These are phyloP conservation scores for Metschnikowia amazonensis DNA, from an alignment of 805 yeast genomes.

Conservation along the genomic window DNA sequence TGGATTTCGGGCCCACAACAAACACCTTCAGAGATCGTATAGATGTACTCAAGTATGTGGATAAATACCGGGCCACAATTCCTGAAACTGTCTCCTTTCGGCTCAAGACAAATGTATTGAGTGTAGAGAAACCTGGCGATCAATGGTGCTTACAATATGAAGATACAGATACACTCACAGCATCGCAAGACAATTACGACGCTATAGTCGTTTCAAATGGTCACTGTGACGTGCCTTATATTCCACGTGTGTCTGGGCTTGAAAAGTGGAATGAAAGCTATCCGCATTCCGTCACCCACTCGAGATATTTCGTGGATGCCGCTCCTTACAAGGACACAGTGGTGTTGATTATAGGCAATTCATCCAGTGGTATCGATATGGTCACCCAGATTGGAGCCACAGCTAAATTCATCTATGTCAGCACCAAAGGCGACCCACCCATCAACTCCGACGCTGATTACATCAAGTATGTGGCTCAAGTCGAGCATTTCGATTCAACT, in stretches of 20 bases:
- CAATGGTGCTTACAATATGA: constrained; percentile 12
- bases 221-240: constrained; percentile 33
- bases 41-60: constrained; percentile 61
- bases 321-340: constrained; percentile 33
- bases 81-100: constrained; percentile 30
- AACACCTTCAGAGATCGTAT: constrained; percentile 56
- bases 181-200: constrained; percentile 27
- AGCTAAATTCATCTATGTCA: constrained; percentile 17
- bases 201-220: constrained; percentile 40
- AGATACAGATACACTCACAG: constrained; percentile 7
- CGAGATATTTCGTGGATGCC: constrained; percentile 31
- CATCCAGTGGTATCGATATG: constrained; percentile 74
- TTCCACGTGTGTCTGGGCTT: constrained; percentile 33
- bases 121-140: constrained; percentile 12
- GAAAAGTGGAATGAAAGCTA: constrained; percentile 24
- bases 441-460: constrained; percentile 10
- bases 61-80: constrained; percentile 45
- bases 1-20: constrained; percentile 44
- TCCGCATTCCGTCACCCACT: constrained; percentile 30
- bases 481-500: constrained; percentile 10
- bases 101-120: constrained; percentile 43
- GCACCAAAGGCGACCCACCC: constrained; percentile 11
- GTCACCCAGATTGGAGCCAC: constrained; percentile 53
- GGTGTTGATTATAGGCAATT: constrained; percentile 64
- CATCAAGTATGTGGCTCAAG: constrained; percentile 9